phyloP scores from a whole-genome alignment of 2,329 filamentous ascomycete species.

The Fusarium sp. region DNA sequence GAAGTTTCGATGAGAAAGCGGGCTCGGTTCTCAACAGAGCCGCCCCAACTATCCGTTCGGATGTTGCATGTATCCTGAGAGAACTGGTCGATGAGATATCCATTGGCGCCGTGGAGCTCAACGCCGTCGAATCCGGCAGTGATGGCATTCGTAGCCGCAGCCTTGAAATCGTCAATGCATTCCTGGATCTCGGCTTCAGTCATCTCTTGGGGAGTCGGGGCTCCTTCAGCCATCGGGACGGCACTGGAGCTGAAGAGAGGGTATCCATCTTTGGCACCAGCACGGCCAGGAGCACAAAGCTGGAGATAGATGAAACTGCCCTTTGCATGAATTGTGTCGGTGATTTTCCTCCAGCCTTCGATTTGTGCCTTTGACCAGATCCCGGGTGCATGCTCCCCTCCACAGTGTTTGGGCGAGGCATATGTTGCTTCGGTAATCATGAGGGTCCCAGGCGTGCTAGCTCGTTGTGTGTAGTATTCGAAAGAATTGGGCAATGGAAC shows the following conservation, averaged over 20 bases:
- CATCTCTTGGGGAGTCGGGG: too few relatives aligned
- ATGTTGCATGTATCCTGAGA: constrained; percentile 61
- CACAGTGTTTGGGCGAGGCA: neutral
- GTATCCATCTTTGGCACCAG: neutral
- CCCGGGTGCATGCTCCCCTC: neutral
- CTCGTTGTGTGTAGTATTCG: constrained; percentile 11
- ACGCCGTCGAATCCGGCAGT: constrained; percentile 78
- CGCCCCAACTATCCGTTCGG: constrained; percentile 66
- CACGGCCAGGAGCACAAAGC: constrained; percentile 6
- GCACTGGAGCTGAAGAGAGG: constrained; percentile 51
- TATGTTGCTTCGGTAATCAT: neutral
- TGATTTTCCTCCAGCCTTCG: constrained; percentile 1
- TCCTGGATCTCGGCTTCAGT: neutral
- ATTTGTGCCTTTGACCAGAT: constrained; percentile 9
- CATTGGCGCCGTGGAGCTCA: constrained; percentile 71
- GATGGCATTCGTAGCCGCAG: constrained; percentile 49
- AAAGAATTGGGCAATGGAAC: neutral
- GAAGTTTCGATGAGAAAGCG: constrained; percentile 54
- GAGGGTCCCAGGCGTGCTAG: neutral
- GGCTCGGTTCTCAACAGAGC: constrained; percentile 64
- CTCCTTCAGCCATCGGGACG: too few relatives aligned
- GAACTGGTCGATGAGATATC: constrained; percentile 69
- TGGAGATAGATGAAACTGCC: constrained; percentile 5
- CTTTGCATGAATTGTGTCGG: constrained; percentile 1
- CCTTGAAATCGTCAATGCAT: neutral